Percentiles rank a stretch among this genome's conserved stretches.
phyloP scores from a whole-genome alignment of 2,329 filamentous ascomycete species.

The Aspergillus sp. region DNA sequence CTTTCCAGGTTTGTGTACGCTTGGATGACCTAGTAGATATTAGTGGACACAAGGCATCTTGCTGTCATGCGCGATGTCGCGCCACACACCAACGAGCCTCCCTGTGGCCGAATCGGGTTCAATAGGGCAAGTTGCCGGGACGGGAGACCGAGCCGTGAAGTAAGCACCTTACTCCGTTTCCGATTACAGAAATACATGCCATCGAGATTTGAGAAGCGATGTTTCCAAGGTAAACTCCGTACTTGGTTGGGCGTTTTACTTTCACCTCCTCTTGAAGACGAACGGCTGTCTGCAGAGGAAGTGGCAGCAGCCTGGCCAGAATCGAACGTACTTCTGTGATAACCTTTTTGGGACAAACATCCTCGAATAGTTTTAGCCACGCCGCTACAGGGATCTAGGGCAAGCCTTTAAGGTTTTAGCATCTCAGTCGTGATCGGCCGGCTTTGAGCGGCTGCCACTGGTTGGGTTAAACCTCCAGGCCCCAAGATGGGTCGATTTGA shows the following conservation, averaged over 20 bases:
- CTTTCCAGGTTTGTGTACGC: too few species aligned
- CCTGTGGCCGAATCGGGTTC: background rate
- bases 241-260: background rate
- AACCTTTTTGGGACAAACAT: background rate
- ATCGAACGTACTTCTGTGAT: background rate
- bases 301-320: background rate
- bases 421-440: background rate
- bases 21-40: too few species aligned
- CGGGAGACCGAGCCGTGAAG: background rate
- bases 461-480: background rate
- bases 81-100: background rate
- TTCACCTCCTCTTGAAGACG: background rate
- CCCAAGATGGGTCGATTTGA: background rate
- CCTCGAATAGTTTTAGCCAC: background rate
- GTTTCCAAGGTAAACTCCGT: background rate
- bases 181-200: background rate
- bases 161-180: background rate
- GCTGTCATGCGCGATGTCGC: background rate
- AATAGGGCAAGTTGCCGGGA: background rate
- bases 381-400: too few species aligned
- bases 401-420: too few species aligned
- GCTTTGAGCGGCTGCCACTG: background rate
- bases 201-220: background rate
- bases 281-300: background rate
- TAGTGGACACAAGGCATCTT: too few species aligned